Conservation (phyloP, 345 rosid genomes). For the Eucalyptus grandis region DNA sequence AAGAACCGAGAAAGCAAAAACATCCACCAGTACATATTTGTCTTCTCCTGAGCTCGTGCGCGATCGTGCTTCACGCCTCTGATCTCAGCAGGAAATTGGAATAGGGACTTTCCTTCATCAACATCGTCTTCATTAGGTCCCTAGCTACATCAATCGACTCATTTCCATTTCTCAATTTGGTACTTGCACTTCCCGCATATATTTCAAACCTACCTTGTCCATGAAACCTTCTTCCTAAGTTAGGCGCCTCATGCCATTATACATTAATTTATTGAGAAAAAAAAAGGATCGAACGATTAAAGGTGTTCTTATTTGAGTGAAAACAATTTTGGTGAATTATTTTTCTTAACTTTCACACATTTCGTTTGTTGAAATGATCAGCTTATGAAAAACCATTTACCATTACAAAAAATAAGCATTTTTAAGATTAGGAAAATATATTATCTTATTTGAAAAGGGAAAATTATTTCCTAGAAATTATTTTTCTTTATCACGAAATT, state of each 20-base stretch:
- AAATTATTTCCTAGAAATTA: too few relatives aligned
- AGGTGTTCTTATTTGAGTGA: too few relatives aligned
- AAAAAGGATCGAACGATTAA: too few relatives aligned
- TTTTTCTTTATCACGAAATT: neutral
- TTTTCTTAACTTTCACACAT: too few relatives aligned
- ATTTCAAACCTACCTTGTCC: neutral
- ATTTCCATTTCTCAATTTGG: neutral
- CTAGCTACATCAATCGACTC: neutral
- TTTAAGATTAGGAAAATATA: too few relatives aligned
- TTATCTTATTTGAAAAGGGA: neutral
- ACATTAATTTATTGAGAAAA: too few relatives aligned
- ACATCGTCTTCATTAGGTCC: neutral
- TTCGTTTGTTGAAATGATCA: too few relatives aligned
- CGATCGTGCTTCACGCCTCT: neutral
- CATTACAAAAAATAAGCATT: too few relatives aligned
- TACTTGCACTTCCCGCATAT: neutral
- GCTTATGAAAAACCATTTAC: too few relatives aligned
- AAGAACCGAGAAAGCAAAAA: neutral
- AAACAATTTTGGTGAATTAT: too few relatives aligned
- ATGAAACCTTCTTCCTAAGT: neutral
- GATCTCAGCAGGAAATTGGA: neutral
- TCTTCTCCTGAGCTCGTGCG: neutral
- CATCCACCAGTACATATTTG: neutral
- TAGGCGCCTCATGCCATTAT: neutral
- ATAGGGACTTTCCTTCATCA: neutral